Conservation (phyloP, 169 alveolate species). For the Sarcocystis neurona region DNA sequence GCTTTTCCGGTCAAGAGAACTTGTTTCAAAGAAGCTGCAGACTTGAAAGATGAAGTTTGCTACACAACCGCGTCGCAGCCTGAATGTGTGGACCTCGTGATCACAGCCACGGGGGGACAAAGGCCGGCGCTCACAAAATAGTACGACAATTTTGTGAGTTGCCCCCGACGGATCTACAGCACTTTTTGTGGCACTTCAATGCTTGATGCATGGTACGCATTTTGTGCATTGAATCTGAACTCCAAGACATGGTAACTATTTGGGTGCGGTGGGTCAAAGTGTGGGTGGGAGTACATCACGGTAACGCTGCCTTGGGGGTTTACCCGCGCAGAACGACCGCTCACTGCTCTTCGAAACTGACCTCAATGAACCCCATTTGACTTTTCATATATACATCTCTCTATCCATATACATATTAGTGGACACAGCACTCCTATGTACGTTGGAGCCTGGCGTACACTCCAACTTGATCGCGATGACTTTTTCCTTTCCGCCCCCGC, state of each 20-base stretch:
- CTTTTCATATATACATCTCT: not conserved
- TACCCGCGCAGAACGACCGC: not conserved
- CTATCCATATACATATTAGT: not conserved
- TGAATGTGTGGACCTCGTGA: conserved; percentile 35
- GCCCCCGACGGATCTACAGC: no score
- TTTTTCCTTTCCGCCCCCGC: not conserved
- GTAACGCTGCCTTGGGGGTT: no score
- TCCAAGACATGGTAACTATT: no score
- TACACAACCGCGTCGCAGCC: conserved; percentile 33
- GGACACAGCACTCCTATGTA: not conserved
- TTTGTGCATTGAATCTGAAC: no score
- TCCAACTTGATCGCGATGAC: not conserved
- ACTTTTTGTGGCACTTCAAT: no score
- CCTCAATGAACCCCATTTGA: not conserved
- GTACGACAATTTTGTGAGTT: no score
- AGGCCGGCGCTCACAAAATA: no score
- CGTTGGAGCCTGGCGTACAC: not conserved
- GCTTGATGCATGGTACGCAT: no score
- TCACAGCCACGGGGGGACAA: conserved; percentile 2
- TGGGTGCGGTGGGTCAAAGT: no score
- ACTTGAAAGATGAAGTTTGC: conserved; percentile 10
- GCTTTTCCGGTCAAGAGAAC: conserved; percentile 40
- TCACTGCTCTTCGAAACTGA: not conserved
- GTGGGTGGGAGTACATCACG: no score
- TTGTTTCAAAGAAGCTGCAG: conserved; percentile 31